These are phyloP conservation scores for Clavispora fructus DNA, from an alignment of 805 yeast species.

Conservation along the genomic window DNA sequence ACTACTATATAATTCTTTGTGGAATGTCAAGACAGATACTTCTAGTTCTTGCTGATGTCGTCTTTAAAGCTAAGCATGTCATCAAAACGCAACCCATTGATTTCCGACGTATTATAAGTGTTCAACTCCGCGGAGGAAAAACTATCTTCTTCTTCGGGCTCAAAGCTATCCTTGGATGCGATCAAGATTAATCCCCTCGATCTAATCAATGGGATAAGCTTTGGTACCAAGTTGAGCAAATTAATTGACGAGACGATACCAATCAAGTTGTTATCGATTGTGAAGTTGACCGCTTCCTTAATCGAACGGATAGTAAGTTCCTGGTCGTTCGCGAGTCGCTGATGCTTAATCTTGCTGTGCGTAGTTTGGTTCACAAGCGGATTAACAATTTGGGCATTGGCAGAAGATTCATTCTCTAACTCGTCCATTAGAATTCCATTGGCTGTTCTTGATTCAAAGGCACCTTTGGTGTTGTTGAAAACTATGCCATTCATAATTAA, in stretches of 20 bases:
- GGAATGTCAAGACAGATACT: not conserved
- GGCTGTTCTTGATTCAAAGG: slow-evolving; percentile 36
- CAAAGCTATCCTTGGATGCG: slow-evolving; percentile 46
- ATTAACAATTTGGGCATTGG: not conserved
- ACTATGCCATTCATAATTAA: slow-evolving; percentile 71
- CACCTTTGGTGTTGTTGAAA: slow-evolving; percentile 19
- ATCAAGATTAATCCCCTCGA: slow-evolving; percentile 79
- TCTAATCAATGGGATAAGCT: slow-evolving; percentile 67
- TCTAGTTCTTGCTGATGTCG: slow-evolving; percentile 11
- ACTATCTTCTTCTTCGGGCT: slow-evolving; percentile 18
- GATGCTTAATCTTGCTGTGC: slow-evolving; percentile 10
- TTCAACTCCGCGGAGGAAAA: slow-evolving; percentile 28
- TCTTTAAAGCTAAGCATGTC: slow-evolving; percentile 65
- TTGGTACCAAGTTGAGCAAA: slow-evolving; percentile 67
- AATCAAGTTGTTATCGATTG: slow-evolving; percentile 74
- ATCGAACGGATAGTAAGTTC: slow-evolving; percentile 55
- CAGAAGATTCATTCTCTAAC: slow-evolving; percentile 1
- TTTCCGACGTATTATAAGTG: slow-evolving; percentile 38
- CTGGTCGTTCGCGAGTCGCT: slow-evolving; percentile 27
- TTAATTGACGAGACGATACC: slow-evolving; percentile 78
- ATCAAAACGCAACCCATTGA: slow-evolving; percentile 64
- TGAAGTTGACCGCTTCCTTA: slow-evolving; percentile 77
- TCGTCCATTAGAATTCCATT: slow-evolving; percentile 35
- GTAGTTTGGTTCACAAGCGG: not conserved
- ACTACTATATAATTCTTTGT: no score